Evolutionary conservation across 2,329 filamentous ascomycete species (phyloP).

Genomic region (Diaporthe sp.): DNA sequence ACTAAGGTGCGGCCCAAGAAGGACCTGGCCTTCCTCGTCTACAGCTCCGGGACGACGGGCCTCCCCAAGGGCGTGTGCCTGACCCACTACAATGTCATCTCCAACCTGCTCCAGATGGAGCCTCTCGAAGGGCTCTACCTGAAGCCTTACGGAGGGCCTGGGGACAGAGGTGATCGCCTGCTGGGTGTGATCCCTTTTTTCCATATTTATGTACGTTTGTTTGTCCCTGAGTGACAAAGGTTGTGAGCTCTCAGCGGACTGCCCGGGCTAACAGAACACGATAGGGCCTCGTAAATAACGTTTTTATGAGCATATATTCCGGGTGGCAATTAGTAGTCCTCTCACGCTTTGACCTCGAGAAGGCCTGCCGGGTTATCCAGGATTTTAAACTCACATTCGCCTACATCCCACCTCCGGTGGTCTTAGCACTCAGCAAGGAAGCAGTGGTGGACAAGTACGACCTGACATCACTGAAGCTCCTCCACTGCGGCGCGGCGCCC

Average conservation of each 20-base stretch:
- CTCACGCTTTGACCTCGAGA: constrained; percentile 84
- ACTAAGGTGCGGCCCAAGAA: constrained; percentile 75
- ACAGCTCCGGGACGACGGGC: constrained; percentile 91
- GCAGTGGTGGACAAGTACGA: constrained; percentile 86
- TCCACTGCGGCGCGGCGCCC: constrained; percentile 91
- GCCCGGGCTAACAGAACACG: constrained; percentile 26
- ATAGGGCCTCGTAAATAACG: constrained; percentile 77
- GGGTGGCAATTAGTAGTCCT: constrained; percentile 80
- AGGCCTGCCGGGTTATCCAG: constrained; percentile 83
- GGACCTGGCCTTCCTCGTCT: constrained; percentile 88
- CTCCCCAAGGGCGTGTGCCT: constrained; percentile 93
- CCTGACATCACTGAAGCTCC: constrained; percentile 81
- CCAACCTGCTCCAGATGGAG: constrained; percentile 75
- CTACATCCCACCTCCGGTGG: constrained; percentile 88
- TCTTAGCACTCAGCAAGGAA: constrained; percentile 84
- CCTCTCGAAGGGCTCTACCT: constrained; percentile 69
- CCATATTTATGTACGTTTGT: constrained; percentile 83
- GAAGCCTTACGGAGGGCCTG: constrained; percentile 68
- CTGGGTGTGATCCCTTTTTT: constrained; percentile 90
- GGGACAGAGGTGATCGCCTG: constrained; percentile 78
- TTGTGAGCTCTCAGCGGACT: neutral
- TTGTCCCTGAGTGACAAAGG: neutral
- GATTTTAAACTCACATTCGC: constrained; percentile 80
- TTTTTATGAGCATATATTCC: constrained; percentile 76
- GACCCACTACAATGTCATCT: constrained; percentile 84